phyloP scores from a whole-genome alignment of 2,329 filamentous ascomycete species.

The Arthrobotrys entomopaga region DNA sequence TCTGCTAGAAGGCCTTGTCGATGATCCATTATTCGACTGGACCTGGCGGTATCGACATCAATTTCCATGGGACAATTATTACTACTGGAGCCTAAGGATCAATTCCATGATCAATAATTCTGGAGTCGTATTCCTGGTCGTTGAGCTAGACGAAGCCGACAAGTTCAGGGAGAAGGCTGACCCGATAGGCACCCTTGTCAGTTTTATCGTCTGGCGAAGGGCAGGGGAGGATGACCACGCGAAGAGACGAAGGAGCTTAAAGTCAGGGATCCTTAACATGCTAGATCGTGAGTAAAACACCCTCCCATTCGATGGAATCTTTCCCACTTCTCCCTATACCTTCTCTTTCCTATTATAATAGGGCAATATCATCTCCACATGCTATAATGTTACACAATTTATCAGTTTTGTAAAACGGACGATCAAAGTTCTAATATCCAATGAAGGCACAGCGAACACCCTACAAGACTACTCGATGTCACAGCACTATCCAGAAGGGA shows the following conservation, averaged over 20 bases:
- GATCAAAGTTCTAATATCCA: conserved; percentile 26
- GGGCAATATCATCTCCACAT: neutral
- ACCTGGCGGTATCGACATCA: conserved; percentile 52
- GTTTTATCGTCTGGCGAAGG: conserved; percentile 48
- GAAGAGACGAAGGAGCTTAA: conserved; percentile 40
- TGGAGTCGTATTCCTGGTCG: conserved; percentile 42
- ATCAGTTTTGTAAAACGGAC: no score
- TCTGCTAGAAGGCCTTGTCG: conserved; percentile 45
- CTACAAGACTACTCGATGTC: conserved; percentile 52
- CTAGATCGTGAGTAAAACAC: conserved; percentile 44
- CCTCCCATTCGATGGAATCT: neutral
- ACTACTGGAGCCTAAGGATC: conserved; percentile 51
- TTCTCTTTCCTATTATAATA: conserved; percentile 6
- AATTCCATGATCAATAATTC: conserved; percentile 53
- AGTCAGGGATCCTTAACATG: conserved; percentile 44
- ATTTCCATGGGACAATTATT: conserved; percentile 53
- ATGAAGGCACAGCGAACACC: conserved; percentile 52
- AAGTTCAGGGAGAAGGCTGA: conserved; percentile 41
- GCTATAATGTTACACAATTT: neutral
- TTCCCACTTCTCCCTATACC: conserved; percentile 8
- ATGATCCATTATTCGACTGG: conserved; percentile 53
- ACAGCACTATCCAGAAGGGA: conserved; percentile 48
- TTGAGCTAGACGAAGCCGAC: conserved; percentile 46
- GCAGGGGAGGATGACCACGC: conserved; percentile 46
- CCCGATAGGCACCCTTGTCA: conserved; percentile 48